Conservation (phyloP, 192 early-diverging fungal genomes). For the Linnemannia elongata region DNA sequence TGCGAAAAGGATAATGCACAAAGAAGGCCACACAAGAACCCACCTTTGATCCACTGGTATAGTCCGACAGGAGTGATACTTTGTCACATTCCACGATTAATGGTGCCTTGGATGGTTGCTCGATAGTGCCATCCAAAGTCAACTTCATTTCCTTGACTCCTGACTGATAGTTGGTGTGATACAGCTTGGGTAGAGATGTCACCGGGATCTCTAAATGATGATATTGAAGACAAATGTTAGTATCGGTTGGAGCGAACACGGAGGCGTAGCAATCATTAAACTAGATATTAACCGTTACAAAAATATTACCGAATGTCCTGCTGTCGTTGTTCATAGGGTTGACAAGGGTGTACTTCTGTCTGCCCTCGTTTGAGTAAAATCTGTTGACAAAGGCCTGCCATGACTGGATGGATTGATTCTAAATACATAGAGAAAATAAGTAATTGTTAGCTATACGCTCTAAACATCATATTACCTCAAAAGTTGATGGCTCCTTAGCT, state of each 20-base stretch:
- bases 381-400: constrained; percentile 23
- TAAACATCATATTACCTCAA: neutral
- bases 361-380: constrained; percentile 20
- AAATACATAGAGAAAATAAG: neutral
- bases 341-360: constrained; percentile 19
- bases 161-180: constrained; percentile 5
- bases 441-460: neutral
- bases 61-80: constrained; percentile 20
- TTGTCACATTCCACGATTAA: constrained; percentile 10
- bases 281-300: neutral
- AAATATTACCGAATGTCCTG: constrained; percentile 20
- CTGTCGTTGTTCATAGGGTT: constrained; percentile 17
- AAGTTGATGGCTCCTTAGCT: neutral
- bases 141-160: constrained; percentile 26
- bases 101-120: constrained; percentile 1
- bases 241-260: neutral
- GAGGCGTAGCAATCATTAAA: too few species aligned
- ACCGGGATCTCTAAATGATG: constrained; percentile 5
- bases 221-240: neutral
- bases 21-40: neutral
- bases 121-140: constrained; percentile 15
- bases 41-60: constrained; percentile 26
- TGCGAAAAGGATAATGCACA: too few species aligned
- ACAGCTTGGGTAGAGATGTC: constrained; percentile 5
- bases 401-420: constrained; percentile 20